Base-by-base conservation (phyloP, 441 rosid species). In the Mallotus japonicus region DNA sequence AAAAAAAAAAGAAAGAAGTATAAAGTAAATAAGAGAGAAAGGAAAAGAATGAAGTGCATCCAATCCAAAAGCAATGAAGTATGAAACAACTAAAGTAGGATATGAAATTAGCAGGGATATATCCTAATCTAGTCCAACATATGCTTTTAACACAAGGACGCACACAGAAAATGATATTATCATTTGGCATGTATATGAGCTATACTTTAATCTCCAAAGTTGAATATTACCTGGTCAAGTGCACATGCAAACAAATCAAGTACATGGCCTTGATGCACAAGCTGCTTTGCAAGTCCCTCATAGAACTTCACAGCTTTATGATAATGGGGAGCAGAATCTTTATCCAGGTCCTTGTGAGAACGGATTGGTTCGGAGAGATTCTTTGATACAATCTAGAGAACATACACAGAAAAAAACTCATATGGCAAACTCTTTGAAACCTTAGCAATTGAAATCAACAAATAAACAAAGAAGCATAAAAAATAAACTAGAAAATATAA, bases 251-350 rank as follows among this genome's bases (percentile, higher is more conserved):
- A 95, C 70, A 95, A 85, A 87, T 95, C 96, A 19, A 95, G 97
- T 70, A 92, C 90, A 73, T 95, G 99, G 22, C 99, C 99, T 79
- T 95, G 99, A 80, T 95, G 92, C 81, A 95, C 95, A 77, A 95
- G 97, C 83, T 95, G 95, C 79, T 91, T 95, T 0, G 96, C 84
- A 75, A 95, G 91, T 16, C 80, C 82, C 64, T 90, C 93, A 49
- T 90, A 91, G 79, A 92, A 90, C 75, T 87, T 91, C 3, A 91
- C 89, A 49, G 99, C 97, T 85, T 87, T 85, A 70, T 88, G 87
- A 79, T 84, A 88, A 82, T 78, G 69, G 5, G 84, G 85, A 77
- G 91, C 98, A 75, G 97, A 89, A 83, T 92, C 97, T 78, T 90
- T 92, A 74, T 87, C 92, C 71, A 92, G 83, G 76, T 92, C 97